Evolutionary conservation across 257 asterid genomes (phyloP).

Genomic region (Voacanga thouarsii): DNA sequence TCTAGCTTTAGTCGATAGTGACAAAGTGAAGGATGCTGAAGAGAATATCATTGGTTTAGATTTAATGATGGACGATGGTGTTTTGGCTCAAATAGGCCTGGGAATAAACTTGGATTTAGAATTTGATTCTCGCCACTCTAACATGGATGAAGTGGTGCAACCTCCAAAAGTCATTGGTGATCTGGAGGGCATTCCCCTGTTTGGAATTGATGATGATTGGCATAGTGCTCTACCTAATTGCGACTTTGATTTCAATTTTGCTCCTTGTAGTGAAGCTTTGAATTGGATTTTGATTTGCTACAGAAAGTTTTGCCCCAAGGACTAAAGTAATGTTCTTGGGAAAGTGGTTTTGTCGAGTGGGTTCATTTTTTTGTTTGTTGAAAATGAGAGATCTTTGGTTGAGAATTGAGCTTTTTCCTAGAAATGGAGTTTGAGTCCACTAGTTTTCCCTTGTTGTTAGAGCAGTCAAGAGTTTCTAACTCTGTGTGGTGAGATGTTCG

Average conservation of each 20-base stretch:
- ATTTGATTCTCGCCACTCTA: conserved; percentile 40
- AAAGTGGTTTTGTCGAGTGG: conserved; percentile 19
- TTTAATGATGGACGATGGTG: too few relatives aligned
- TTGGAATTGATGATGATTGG: conserved; percentile 40
- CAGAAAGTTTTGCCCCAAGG: too few relatives aligned
- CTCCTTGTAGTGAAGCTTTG: conserved; percentile 42
- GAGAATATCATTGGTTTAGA: too few relatives aligned
- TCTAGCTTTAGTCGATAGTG: neutral
- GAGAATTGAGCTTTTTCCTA: neutral
- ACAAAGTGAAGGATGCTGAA: conserved; percentile 10
- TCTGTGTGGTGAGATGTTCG: neutral
- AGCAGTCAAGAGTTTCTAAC: conserved; percentile 57
- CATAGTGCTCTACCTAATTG: conserved; percentile 37
- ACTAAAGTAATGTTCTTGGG: conserved; percentile 27
- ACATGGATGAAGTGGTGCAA: conserved; percentile 26
- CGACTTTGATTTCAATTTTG: conserved; percentile 59
- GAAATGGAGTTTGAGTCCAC: conserved; percentile 18
- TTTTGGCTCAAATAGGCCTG: conserved; percentile 41
- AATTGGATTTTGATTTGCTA: conserved; percentile 79
- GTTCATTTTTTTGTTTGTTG: conserved; percentile 18
- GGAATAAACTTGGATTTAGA: conserved; percentile 54
- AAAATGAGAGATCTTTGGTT: conserved; percentile 16
- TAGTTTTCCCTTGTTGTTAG: conserved; percentile 70
- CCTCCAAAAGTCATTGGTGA: conserved; percentile 35
- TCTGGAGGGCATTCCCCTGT: conserved; percentile 41